Evolutionary conservation across 2,329 filamentous ascomycete genomes (phyloP).

Genomic region (Magnaporthales sp.): DNA sequence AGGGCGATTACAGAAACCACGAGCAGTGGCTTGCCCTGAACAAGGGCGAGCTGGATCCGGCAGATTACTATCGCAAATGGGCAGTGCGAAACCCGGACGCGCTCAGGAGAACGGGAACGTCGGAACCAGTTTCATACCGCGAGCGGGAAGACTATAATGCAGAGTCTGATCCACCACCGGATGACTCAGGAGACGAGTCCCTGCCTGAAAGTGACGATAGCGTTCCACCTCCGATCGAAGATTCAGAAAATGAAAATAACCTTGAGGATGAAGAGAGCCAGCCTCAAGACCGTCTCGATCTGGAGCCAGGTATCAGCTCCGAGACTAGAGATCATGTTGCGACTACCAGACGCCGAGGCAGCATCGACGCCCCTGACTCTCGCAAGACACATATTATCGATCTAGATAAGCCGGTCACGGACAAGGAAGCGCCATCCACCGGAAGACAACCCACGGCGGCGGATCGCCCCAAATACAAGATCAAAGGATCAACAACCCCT

Average conservation of each 20-base stretch:
- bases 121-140: too few relatives aligned
- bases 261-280: too few relatives aligned
- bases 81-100: neutral
- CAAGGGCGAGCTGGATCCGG: neutral
- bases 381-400: neutral
- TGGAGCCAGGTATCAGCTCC: neutral
- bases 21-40: neutral
- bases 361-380: neutral
- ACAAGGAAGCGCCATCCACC: neutral
- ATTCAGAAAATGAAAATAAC: neutral
- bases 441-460: too few relatives aligned
- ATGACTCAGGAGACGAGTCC: neutral
- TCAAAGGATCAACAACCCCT: too few relatives aligned
- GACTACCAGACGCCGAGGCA: too few relatives aligned
- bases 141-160: neutral
- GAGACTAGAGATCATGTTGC: neutral
- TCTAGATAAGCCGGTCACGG: too few relatives aligned
- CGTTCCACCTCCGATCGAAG: too few relatives aligned
- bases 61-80: neutral
- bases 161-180: neutral
- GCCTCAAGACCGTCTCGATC: neutral
- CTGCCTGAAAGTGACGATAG: too few relatives aligned
- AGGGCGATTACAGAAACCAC: neutral
- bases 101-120: neutral
- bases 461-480: too few relatives aligned